Conservation (phyloP, 1,284 basidiomycete genomes). For the Inonotus hispidus region DNA sequence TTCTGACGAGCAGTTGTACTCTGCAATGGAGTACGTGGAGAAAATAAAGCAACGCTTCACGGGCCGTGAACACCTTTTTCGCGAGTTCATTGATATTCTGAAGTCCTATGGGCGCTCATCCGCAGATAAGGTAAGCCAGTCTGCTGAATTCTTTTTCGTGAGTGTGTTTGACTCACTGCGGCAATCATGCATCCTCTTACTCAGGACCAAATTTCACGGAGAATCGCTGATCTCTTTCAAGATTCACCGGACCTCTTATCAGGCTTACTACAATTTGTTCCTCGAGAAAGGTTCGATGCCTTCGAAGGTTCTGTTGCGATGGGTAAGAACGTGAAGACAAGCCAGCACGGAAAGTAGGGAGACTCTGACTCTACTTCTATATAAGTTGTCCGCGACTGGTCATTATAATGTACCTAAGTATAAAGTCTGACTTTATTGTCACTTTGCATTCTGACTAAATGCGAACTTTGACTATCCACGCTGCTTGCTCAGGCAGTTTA, state of each 20-base stretch:
- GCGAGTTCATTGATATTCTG: constrained; percentile 90
- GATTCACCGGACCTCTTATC: constrained; percentile 85
- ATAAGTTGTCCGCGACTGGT: too few species aligned
- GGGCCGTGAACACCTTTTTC: constrained; percentile 85
- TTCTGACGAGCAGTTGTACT: constrained; percentile 7
- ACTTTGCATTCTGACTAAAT: too few species aligned
- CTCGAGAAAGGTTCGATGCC: constrained; percentile 27
- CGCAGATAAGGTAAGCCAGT: constrained; percentile 69
- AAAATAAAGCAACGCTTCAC: constrained; percentile 93
- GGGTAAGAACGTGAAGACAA: too few species aligned
- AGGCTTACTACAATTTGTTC: constrained; percentile 91
- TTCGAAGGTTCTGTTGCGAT: too few species aligned
- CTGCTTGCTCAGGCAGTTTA: too few species aligned
- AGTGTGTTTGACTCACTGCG: constrained; percentile 35
- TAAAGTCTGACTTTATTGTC: too few species aligned
- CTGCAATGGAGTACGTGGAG: constrained; percentile 83
- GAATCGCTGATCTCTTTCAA: constrained; percentile 83
- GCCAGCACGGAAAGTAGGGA: too few species aligned
- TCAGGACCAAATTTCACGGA: constrained; percentile 73
- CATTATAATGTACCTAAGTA: too few species aligned
- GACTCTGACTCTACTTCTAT: too few species aligned
- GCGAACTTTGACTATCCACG: too few species aligned
- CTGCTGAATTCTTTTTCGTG: constrained; percentile 37
- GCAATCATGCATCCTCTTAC: constrained; percentile 21
- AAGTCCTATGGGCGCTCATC: constrained; percentile 53